Evolutionary conservation across 1,284 basidiomycete genomes (phyloP).

Genomic region (Cutaneotrichosporon sp.): DNA sequence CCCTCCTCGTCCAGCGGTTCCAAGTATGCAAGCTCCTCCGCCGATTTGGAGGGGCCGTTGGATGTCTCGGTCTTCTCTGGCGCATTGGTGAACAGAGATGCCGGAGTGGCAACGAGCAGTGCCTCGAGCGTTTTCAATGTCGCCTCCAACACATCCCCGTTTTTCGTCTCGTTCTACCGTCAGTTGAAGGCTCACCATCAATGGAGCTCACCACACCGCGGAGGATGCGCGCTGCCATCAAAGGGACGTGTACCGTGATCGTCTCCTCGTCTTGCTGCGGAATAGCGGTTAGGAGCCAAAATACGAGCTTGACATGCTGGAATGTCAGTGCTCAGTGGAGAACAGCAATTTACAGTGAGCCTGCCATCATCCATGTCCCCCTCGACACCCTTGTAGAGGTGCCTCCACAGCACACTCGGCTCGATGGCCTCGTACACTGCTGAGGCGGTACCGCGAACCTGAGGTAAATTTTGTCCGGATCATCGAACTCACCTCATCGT

Average conservation of each 20-base stretch:
- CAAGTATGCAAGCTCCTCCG: constrained; percentile 13
- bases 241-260: constrained; percentile 30
- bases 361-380: constrained; percentile 53
- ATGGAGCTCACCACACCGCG: constrained; percentile 1
- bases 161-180: constrained; percentile 12
- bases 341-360: not conserved
- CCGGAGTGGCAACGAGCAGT: constrained; percentile 16
- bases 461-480: not conserved
- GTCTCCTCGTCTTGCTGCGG: constrained; percentile 57
- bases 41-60: not conserved
- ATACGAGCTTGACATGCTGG: constrained; percentile 46
- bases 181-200: not conserved
- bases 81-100: constrained; percentile 13
- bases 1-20: constrained; percentile 8
- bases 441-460: constrained; percentile 73
- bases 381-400: constrained; percentile 58
- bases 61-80: not conserved
- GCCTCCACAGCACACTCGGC: constrained; percentile 81
- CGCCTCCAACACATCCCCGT: constrained; percentile 1
- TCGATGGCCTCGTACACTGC: constrained; percentile 92
- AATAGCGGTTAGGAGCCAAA: constrained; percentile 54
- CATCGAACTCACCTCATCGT: constrained; percentile 51
- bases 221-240: constrained; percentile 30
- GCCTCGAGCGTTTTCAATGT: constrained; percentile 16
- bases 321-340: not conserved